phyloP scores from a whole-genome alignment of 345 rosid species.

The Moringa oleifera region DNA sequence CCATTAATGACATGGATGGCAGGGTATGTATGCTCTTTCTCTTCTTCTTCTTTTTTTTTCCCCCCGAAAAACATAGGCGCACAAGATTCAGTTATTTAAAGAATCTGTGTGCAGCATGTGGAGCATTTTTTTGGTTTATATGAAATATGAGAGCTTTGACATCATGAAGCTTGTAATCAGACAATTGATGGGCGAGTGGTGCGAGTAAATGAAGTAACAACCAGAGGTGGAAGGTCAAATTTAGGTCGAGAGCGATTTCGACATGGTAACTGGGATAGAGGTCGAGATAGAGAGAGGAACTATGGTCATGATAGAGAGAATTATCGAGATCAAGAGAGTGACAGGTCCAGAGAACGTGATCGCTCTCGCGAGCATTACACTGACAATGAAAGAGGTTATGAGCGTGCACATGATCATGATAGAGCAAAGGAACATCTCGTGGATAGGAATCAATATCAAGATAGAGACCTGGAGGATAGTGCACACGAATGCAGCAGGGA shows the following conservation, averaged over 20 bases:
- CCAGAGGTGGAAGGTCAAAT: slow-evolving; percentile 56
- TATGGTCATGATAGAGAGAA: slow-evolving; percentile 34
- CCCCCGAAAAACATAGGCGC: too few species aligned
- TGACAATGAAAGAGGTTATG: slow-evolving; percentile 46
- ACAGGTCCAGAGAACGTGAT: slow-evolving; percentile 55
- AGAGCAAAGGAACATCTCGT: slow-evolving; percentile 34
- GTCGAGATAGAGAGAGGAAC: slow-evolving; percentile 49
- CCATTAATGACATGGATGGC: slow-evolving; percentile 84
- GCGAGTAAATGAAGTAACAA: slow-evolving; percentile 73
- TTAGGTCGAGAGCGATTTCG: slow-evolving; percentile 35
- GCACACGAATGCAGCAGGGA: slow-evolving; percentile 34
- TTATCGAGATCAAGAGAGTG: slow-evolving; percentile 35
- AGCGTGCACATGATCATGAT: slow-evolving; percentile 31
- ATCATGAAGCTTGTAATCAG: slow-evolving; percentile 37
- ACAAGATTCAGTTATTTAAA: too few species aligned
- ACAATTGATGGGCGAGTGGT: slow-evolving; percentile 66
- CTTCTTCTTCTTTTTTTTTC: slow-evolving; percentile 9
- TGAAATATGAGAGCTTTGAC: slow-evolving; percentile 13
- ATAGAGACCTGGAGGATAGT: slow-evolving; percentile 32
- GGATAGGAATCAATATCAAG: slow-evolving; percentile 41
- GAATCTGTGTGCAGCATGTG: too few species aligned
- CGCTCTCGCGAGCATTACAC: slow-evolving; percentile 41
- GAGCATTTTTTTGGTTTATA: background rate
- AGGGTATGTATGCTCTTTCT: slow-evolving; percentile 69
- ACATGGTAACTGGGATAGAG: slow-evolving; percentile 35